Evolutionary conservation across 2,329 filamentous ascomycete species (phyloP).

Genomic region (Aspergillus caelatus): DNA sequence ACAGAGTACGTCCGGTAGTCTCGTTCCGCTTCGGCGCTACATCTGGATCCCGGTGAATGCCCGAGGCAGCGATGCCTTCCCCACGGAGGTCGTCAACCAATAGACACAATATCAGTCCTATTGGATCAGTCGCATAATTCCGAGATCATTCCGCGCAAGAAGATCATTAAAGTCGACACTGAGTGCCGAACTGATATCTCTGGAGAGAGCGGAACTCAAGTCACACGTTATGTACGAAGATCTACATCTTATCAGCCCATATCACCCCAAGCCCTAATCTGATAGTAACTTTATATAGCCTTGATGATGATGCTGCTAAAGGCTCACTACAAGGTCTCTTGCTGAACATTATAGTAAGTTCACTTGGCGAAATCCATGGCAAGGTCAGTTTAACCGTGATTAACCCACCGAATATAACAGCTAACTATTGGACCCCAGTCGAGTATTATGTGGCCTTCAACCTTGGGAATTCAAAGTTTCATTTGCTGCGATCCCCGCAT

Average conservation of each 20-base stretch:
- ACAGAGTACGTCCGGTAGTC: background rate
- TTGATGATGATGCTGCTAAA: background rate
- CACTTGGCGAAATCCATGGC: background rate
- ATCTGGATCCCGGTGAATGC: background rate
- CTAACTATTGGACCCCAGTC: background rate
- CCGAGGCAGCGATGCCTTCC: background rate
- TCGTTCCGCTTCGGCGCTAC: constrained; percentile 1
- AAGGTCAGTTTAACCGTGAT: background rate
- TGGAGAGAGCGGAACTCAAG: background rate
- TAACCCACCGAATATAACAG: too few species aligned
- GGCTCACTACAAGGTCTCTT: background rate
- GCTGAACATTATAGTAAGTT: too few species aligned
- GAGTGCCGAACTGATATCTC: background rate
- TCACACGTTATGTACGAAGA: background rate
- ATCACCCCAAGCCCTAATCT: background rate
- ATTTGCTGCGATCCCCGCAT: constrained; percentile 12
- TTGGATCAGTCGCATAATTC: background rate
- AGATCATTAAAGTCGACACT: background rate
- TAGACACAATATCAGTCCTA: background rate
- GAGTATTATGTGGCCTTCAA: background rate
- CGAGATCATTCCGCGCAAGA: background rate
- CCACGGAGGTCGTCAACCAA: background rate
- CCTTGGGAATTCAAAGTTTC: background rate
- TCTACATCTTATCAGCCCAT: background rate
- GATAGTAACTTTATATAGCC: background rate